These are phyloP conservation scores for Sporothrix luriei DNA, from an alignment of 2,329 filamentous ascomycete species.

Conservation along the genomic window DNA sequence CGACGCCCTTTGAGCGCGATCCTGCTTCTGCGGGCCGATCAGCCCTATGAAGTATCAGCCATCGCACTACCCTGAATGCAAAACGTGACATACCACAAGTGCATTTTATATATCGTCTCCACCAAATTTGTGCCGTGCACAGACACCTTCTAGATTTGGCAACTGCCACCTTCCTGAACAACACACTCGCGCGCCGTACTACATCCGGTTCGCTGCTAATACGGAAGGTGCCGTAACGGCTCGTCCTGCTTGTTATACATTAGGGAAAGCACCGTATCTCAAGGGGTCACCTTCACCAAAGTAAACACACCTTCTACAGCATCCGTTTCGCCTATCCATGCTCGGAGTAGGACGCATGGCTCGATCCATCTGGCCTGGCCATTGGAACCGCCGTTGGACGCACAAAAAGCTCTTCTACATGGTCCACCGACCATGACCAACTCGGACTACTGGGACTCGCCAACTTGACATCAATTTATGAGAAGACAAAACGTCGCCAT, in stretches of 20 bases:
- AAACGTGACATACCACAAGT: not conserved
- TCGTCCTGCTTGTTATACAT: not conserved
- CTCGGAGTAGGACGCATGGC: too few species aligned
- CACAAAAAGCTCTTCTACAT: too few species aligned
- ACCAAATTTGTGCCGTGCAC: not conserved
- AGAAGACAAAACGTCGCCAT: too few species aligned
- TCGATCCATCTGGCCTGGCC: too few species aligned
- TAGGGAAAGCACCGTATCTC: too few species aligned
- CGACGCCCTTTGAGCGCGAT: not conserved
- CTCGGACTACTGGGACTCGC: too few species aligned
- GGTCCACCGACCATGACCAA: too few species aligned
- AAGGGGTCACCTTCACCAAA: too few species aligned
- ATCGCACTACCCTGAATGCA: not conserved
- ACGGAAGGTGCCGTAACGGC: not conserved
- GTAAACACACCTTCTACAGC: too few species aligned
- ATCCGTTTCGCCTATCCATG: too few species aligned
- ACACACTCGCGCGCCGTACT: not conserved
- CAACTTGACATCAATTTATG: too few species aligned
- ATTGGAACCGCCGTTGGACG: too few species aligned
- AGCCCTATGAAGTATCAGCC: conserved; percentile 13
- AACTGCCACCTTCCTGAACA: conserved; percentile 21
- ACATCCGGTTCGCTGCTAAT: not conserved
- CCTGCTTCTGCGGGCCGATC: conserved; percentile 5
- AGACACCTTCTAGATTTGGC: conserved; percentile 9
- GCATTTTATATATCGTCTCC: not conserved